These are phyloP conservation scores for Calonectria hawksworthii DNA, from an alignment of 2,329 filamentous ascomycete genomes.

Conservation along the genomic window DNA sequence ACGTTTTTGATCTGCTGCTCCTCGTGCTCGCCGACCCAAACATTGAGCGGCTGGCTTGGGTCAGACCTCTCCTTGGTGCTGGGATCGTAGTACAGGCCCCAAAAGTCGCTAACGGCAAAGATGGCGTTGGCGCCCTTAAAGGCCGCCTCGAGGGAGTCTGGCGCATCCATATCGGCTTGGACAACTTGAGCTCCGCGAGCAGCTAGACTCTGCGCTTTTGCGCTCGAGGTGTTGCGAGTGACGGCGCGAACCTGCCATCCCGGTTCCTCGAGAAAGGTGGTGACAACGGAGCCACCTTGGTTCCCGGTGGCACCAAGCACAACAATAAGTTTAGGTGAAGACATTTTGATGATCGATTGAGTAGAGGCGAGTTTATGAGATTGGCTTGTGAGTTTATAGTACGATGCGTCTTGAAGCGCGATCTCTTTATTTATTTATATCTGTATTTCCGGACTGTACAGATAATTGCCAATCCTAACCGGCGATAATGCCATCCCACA, in stretches of 20 bases:
- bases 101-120: slow-evolving; percentile 49
- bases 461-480: neutral
- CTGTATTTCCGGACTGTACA: neutral
- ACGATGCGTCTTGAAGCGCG: neutral
- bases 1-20: slow-evolving; percentile 53
- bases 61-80: slow-evolving; percentile 26
- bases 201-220: slow-evolving; percentile 33
- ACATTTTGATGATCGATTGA: slow-evolving; percentile 15
- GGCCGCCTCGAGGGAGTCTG: slow-evolving; percentile 32
- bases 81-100: slow-evolving; percentile 31
- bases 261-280: slow-evolving; percentile 30
- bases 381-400: neutral
- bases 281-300: slow-evolving; percentile 28
- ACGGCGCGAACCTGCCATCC: slow-evolving; percentile 43
- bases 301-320: slow-evolving; percentile 38
- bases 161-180: slow-evolving; percentile 37
- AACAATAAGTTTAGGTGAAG: slow-evolving; percentile 29
- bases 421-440: neutral
- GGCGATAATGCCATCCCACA: neutral
- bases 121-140: slow-evolving; percentile 44
- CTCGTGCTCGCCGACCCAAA: slow-evolving; percentile 48
- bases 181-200: slow-evolving; percentile 41
- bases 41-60: slow-evolving; percentile 32
- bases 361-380: neutral
- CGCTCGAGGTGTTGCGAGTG: slow-evolving; percentile 39